Evolutionary conservation across 495 filamentous ascomycete species (phyloP).

Genomic region (Daldinia concentrica): DNA sequence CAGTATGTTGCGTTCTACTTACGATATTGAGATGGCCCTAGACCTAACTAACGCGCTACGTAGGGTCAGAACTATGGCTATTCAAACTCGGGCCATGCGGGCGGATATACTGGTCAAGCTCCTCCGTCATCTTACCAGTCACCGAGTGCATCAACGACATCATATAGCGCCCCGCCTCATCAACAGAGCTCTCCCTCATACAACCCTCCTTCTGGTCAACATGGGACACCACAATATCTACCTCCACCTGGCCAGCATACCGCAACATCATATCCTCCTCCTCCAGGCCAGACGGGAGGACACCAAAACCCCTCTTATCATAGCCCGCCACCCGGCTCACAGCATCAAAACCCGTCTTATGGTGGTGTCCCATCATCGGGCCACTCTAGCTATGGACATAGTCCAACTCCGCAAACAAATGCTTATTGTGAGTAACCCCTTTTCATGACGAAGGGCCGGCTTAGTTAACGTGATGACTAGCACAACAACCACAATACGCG

Average conservation of each 20-base stretch:
- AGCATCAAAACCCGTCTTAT: conserved; percentile 38
- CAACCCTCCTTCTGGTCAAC: conserved; percentile 26
- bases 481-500: conserved; percentile 44
- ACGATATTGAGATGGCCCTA: background rate
- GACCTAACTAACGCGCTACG: conserved; percentile 31
- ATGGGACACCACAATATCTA: conserved; percentile 38
- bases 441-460: background rate
- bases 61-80: conserved; percentile 61
- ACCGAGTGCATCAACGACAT: conserved; percentile 39
- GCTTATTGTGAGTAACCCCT: conserved; percentile 41
- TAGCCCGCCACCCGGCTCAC: conserved; percentile 44
- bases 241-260: conserved; percentile 44
- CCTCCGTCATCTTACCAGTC: conserved; percentile 61
- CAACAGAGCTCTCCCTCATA: conserved; percentile 45
- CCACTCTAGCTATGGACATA: conserved; percentile 43
- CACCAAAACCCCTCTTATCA: conserved; percentile 44
- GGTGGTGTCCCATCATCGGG: conserved; percentile 30
- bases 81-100: conserved; percentile 55
- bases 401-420: conserved; percentile 39
- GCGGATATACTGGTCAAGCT: conserved; percentile 59
- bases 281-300: conserved; percentile 30
- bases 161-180: conserved; percentile 45
- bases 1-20: conserved; percentile 32
- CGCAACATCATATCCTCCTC: conserved; percentile 39
- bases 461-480: conserved; percentile 38